Conservation (phyloP, 2,329 filamentous ascomycete species). For the Bipolaris victoriae region DNA sequence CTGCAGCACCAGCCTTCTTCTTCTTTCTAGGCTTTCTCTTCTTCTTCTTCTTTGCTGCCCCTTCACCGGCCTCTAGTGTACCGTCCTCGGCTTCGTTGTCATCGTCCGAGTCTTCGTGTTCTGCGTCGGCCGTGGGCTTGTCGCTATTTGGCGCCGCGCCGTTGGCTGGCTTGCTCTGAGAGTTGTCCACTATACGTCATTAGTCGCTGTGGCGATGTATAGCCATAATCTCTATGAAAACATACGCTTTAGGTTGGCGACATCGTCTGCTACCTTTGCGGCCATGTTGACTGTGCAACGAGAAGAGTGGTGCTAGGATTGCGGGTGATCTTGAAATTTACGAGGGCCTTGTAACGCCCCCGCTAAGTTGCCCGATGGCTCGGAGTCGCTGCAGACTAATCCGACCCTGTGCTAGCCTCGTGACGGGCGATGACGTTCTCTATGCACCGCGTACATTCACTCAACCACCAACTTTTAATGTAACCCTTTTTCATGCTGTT, state of each 20-base stretch:
- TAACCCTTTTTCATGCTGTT: constrained; percentile 1
- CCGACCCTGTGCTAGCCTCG: constrained; percentile 9
- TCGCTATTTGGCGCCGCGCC: constrained; percentile 37
- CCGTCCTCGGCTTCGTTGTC: constrained; percentile 60
- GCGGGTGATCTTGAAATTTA: constrained; percentile 23
- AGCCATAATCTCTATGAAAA: neutral
- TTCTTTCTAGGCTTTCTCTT: constrained; percentile 80
- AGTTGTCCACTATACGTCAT: constrained; percentile 44
- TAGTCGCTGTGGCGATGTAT: constrained; percentile 5
- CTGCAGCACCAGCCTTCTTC: constrained; percentile 60
- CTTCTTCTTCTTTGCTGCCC: constrained; percentile 75
- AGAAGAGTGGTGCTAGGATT: constrained; percentile 5
- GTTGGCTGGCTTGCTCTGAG: constrained; percentile 41
- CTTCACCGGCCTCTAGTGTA: constrained; percentile 43
- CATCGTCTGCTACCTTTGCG: constrained; percentile 45
- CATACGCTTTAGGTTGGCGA: constrained; percentile 49
- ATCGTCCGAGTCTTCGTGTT: constrained; percentile 63
- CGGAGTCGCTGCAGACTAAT: constrained; percentile 19
- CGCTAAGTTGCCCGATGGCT: constrained; percentile 18
- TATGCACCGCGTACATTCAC: constrained; percentile 20
- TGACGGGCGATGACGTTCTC: constrained; percentile 37
- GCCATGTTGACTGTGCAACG: constrained; percentile 42
- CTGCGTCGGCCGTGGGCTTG: constrained; percentile 54
- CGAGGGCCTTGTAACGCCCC: constrained; percentile 15
- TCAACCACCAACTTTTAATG: constrained; percentile 3